A percentile compares a stretch with the other conserved stretches of the same genome.
Evolutionary conservation across 2,329 filamentous ascomycete species (phyloP).

Genomic region (Aotearoamyces nothofagi): DNA sequence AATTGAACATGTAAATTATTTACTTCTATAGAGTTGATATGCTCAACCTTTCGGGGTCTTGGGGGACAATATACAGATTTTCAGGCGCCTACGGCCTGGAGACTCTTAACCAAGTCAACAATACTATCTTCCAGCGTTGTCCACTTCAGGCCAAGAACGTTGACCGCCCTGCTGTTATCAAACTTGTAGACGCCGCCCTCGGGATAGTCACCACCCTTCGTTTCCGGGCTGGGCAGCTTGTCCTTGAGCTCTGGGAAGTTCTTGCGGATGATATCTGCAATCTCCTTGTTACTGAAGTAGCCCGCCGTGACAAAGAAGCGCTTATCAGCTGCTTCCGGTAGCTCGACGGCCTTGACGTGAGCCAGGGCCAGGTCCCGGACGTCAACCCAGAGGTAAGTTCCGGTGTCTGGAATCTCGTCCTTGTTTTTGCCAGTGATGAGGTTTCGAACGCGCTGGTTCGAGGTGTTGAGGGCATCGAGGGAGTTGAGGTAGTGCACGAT

Average conservation of each 20-base stretch:
- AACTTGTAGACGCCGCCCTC: conserved; percentile 32
- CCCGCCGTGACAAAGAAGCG: conserved; percentile 49
- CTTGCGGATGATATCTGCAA: conserved; percentile 37
- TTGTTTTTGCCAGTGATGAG: conserved; percentile 47
- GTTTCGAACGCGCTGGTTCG: conserved; percentile 50
- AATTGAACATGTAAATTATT: too few relatives aligned
- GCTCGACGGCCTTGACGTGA: conserved; percentile 43
- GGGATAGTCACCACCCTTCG: conserved; percentile 19
- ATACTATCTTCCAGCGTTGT: conserved; percentile 40
- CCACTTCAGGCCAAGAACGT: conserved; percentile 45
- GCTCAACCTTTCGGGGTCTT: too few relatives aligned
- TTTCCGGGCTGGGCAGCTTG: conserved; percentile 27
- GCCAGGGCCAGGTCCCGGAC: conserved; percentile 45
- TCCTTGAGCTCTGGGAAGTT: conserved; percentile 36
- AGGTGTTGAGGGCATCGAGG: conserved; percentile 54
- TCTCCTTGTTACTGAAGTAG: conserved; percentile 43
- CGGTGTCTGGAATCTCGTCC: conserved; percentile 38
- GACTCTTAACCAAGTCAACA: conserved; percentile 36
- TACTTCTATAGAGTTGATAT: too few relatives aligned
- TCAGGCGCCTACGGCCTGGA: too few relatives aligned
- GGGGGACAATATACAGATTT: too few relatives aligned
- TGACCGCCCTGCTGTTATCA: conserved; percentile 36
- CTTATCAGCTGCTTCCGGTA: conserved; percentile 39
- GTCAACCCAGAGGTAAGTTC: conserved; percentile 43
- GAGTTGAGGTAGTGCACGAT: conserved; percentile 47